Base-by-base conservation (phyloP, 176 grass and related monocot species). In the Otatea glauca region DNA sequence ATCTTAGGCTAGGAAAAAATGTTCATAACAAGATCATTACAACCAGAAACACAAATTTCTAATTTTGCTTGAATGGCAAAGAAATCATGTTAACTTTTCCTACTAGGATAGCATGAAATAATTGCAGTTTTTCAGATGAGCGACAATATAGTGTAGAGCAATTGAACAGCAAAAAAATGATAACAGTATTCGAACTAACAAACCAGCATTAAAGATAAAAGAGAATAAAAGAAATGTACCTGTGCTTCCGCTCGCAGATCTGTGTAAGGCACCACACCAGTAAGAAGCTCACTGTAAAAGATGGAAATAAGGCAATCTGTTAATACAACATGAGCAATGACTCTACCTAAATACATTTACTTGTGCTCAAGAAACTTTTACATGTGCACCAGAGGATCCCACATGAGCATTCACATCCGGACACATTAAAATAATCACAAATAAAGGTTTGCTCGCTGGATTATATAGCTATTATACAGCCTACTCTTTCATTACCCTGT, bases 171-270 rank as follows among this genome's bases (percentile, higher is more conserved):
- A 49, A 65, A 56, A 75, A 23, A 68, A 25, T 29, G 51, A 38
- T 29, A 70, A 37, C 20, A 37, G 29, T 12, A 42, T 43, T 61
- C 16, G 68, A 42, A 61, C 34, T 58, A 29, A 67, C 65, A 85
- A 69, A 76, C 42, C 14, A 59, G 39, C 6, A 49, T 45, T 5
- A 48, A 32, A 81, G n/a, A 65, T 51, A 78, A 88, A 84, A 27
- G 43, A 84, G 37, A 78, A 44, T 2, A 42, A 66, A 70, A 62
- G 89, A 90, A 54, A 16, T 55, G 38, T 87, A 98, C 96, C 93
- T 98, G 96, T 65, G 96, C 96, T 98, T 98, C 96, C 75, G 96
- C 91, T 86, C 88, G 74, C 21, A 95, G 88, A 86, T 98, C 93
- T 84, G 96, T 98, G 68, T 98, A 94, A 72, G 96, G 96, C 39